Evolutionary conservation across 2,329 filamentous ascomycete species (phyloP), one percentile per base, ranked within the genome.

Genomic region (Aspergillus clavatus): DNA sequence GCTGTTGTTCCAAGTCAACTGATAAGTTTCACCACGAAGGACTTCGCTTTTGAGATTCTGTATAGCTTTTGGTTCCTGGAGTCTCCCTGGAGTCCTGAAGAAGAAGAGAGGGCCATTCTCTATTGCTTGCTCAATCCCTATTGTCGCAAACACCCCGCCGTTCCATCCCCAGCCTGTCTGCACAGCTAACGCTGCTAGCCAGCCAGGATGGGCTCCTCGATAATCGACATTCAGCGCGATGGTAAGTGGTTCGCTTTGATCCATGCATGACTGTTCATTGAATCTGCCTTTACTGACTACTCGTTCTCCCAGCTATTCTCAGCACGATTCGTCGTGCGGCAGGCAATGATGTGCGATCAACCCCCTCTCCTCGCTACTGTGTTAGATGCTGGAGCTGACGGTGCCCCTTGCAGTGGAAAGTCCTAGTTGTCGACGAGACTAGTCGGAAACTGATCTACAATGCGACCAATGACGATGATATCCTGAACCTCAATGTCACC

Each of bases 401-500:
- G 46, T 51, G 19, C 23, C 26, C 45, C 48, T 42, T 57, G 42
- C 56, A 96, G 89, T 98, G 93, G 93, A 98, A 97, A 80, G 87
- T 96, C 56, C 75, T 98, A 57, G 84, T 98, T 42, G 76, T 96
- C 60, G 93, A 98, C 71, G 83, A 87, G 56, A 78, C 76, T 45
- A 90, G 88, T 65, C 84, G 84, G 66, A 90, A 86, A 68, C 80
- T 98, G 58, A 79, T 98, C 59, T 85, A 95, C 71, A 95, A 91
- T 75, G 86, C 88, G 38, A 81, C 91, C 65, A 91, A 89, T 61
- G 87, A 96, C 74, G 91, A 98, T 80, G 89, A 96, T 62, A 94
- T 98, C 56, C 84, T 98, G 71, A 94, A 95, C 66, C 83, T 89
- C 71, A 95, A 95, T 67, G 87, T 98, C 69, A 91, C 90, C 56